Evolutionary conservation across 2,329 filamentous ascomycete species (phyloP).

Genomic region (Bretziella fagacearum): DNA sequence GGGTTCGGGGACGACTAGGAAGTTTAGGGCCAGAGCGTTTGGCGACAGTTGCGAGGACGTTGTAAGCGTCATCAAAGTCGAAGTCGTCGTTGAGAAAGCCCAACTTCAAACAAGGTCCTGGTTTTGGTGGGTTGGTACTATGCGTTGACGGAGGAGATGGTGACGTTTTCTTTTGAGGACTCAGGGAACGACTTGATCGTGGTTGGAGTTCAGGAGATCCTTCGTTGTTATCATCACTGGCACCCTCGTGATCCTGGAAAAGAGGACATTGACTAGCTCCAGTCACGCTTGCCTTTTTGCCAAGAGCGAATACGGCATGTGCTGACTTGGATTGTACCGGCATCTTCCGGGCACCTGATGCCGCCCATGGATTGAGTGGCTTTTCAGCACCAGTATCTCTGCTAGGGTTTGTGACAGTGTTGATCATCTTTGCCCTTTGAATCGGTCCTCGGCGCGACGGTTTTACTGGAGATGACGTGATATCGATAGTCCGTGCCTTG

Average conservation of each 20-base stretch:
- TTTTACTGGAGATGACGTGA: not conserved
- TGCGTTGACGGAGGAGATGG: not conserved
- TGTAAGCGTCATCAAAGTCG: not conserved
- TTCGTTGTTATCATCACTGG: too few species aligned
- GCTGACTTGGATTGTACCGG: not conserved
- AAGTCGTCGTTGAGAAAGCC: not conserved
- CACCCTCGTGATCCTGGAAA: too few species aligned
- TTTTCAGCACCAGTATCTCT: not conserved
- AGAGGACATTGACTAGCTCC: too few species aligned
- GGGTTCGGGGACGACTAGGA: not conserved
- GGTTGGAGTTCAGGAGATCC: too few species aligned
- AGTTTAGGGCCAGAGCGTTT: not conserved
- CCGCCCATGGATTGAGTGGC: slow-evolving; percentile 8
- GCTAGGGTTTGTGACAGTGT: not conserved
- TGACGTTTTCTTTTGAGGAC: too few species aligned
- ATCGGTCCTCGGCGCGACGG: not conserved
- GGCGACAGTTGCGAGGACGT: not conserved
- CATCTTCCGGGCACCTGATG: not conserved
- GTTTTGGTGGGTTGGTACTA: not conserved
- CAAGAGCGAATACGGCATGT: not conserved
- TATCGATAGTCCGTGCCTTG: slow-evolving; percentile 1
- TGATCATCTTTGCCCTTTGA: not conserved
- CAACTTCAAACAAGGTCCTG: not conserved
- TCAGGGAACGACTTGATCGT: too few species aligned
- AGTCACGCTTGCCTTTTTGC: not conserved